Evolutionary conservation across 352 stramenopile genomes (phyloP).

Genomic region (Phytophthora pini): DNA sequence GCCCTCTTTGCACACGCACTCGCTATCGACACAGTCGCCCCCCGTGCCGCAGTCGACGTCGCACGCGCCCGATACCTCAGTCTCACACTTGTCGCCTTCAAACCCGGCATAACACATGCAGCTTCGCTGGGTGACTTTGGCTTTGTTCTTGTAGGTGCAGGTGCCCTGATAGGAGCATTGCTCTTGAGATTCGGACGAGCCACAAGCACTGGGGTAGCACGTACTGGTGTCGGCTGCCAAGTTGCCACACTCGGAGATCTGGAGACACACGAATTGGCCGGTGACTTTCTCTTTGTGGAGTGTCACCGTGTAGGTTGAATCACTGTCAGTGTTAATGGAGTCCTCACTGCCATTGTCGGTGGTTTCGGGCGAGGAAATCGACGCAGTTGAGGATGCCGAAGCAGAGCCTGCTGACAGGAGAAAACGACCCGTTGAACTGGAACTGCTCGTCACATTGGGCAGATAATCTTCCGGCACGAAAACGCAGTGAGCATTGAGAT

Average conservation of each 20-base stretch:
- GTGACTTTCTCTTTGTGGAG: slow-evolving; percentile 56
- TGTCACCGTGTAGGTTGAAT: slow-evolving; percentile 52
- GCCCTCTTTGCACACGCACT: slow-evolving; percentile 48
- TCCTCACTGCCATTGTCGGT: slow-evolving; percentile 16
- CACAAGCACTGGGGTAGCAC: slow-evolving; percentile 40
- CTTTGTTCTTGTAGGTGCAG: slow-evolving; percentile 61
- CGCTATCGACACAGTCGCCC: slow-evolving; percentile 47
- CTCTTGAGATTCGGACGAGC: slow-evolving; percentile 34
- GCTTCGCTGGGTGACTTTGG: slow-evolving; percentile 53
- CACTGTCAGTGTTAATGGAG: slow-evolving; percentile 21
- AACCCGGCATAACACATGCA: slow-evolving; percentile 56
- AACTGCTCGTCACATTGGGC: slow-evolving; percentile 13
- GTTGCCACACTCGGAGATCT: slow-evolving; percentile 55
- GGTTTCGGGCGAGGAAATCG: background rate
- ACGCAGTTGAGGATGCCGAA: background rate
- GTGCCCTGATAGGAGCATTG: slow-evolving; percentile 69
- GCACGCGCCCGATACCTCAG: slow-evolving; percentile 34
- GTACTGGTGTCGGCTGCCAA: slow-evolving; percentile 43
- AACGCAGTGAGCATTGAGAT: slow-evolving; percentile 80
- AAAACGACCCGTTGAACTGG: slow-evolving; percentile 8
- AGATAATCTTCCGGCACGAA: slow-evolving; percentile 64
- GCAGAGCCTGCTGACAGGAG: slow-evolving; percentile 5
- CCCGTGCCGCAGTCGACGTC: slow-evolving; percentile 57
- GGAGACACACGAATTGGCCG: slow-evolving; percentile 50
- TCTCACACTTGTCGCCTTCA: slow-evolving; percentile 46